Conservation (phyloP, 352 stramenopile genomes). For the Globisporangium lucens region DNA sequence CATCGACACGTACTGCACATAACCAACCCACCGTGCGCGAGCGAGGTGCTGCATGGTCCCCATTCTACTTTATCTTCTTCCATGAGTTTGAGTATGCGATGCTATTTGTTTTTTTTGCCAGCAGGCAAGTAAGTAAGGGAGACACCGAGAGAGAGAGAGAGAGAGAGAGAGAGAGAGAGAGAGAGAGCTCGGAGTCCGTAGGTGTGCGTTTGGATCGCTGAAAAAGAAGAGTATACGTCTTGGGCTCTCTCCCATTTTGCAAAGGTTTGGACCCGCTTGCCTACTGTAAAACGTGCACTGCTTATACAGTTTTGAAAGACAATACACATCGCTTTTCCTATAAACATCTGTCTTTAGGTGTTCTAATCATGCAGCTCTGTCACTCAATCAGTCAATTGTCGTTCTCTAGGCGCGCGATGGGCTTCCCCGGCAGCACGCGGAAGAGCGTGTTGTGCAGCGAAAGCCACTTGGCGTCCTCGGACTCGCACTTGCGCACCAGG, state of each 20-base stretch:
- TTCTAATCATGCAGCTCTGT: background rate
- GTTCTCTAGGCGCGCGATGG: slow-evolving; percentile 27
- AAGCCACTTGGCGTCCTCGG: slow-evolving; percentile 42
- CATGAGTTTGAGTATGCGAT: background rate
- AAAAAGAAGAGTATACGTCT: slow-evolving; percentile 7
- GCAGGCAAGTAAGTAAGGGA: background rate
- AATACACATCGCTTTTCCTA: background rate
- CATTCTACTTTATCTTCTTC: slow-evolving; percentile 3
- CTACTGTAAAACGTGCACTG: background rate
- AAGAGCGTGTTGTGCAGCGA: slow-evolving; percentile 53
- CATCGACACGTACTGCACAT: slow-evolving; percentile 7
- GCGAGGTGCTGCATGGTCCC: background rate
- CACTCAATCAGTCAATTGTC: background rate
- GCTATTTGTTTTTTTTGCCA: slow-evolving; percentile 3
- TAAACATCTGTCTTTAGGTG: background rate
- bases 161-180: background rate
- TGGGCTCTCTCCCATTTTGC: slow-evolving; percentile 1
- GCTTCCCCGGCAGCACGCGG: slow-evolving; percentile 29
- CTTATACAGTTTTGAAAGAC: background rate
- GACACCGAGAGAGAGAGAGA: too few species aligned
- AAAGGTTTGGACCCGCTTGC: background rate
- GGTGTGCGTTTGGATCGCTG: slow-evolving; percentile 1
- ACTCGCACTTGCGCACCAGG: slow-evolving; percentile 40
- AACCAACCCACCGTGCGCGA: background rate
- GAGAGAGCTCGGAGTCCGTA: background rate